Evolutionary conservation across 2,329 filamentous ascomycete species (phyloP), one percentile per base, ranked within the genome.

Genomic region (Talaromyces sp.): DNA sequence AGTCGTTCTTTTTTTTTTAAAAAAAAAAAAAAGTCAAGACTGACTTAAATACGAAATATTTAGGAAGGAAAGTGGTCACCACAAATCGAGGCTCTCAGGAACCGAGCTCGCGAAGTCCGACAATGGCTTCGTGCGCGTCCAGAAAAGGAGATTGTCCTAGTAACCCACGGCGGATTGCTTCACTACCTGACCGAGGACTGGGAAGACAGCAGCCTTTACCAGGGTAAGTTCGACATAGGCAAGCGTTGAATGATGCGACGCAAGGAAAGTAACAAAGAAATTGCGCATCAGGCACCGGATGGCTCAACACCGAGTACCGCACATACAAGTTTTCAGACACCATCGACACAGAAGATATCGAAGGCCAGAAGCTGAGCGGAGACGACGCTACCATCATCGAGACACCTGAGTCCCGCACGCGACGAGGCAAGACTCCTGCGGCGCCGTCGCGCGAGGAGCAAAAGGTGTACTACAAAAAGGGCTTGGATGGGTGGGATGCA

Each of bases 121-220:
- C 67, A 77, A 12, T 86, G 83, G 75, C 71, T 94, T 62, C 76
- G 76, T 66, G 68, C 64, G 10, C 68, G 78, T 26, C 75, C 76
- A 3, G 82, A 85, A 66, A 86, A 89, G 67, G 83, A 93, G 66
- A 83, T 96, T 29, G 85, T 88, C 0, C 81, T 92, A 1, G 90
- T 95, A 8, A 88, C 90, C 3, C 92, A 96, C 68, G 92, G 92
- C 1, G 90, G 89, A 0, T 89, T 92, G 66, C 72, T 96, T 67
- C 92, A 96, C 72, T 95, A 91, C 68, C 77, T 96, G 64, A 94
- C 90, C 0, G 85, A 92, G 65, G 91, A 96, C 68, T 95, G 87
- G 85, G 80, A 85, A 58, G 88, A 86, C 48, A 81, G 67, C 67
- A 79, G 77, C 54, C 70, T 74, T 50, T 79, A 77, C 65, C 70